Evolutionary conservation across 257 asterid genomes (phyloP).

Genomic region (Thymus mandschuricus): DNA sequence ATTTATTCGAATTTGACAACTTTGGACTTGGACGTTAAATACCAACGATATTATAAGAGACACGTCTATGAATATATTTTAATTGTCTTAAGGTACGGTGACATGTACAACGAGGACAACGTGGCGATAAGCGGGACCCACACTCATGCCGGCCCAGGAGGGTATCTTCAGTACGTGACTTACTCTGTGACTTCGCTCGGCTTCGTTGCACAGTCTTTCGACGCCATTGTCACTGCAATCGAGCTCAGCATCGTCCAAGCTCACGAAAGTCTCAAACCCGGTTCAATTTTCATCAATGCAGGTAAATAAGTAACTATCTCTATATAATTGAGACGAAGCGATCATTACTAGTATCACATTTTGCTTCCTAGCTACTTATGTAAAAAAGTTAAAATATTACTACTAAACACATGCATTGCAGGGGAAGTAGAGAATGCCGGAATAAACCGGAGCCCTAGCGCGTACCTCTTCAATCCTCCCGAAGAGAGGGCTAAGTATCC

Average conservation of each 20-base stretch:
- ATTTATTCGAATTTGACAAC: too few relatives aligned
- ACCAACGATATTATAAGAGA: too few relatives aligned
- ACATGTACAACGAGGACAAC: conserved; percentile 54
- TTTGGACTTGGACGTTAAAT: too few relatives aligned
- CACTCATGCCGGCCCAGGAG: conserved; percentile 77
- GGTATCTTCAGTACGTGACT: conserved; percentile 61
- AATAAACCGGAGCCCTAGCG: conserved; percentile 71
- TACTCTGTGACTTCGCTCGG: conserved; percentile 62
- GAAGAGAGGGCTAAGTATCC: conserved; percentile 53
- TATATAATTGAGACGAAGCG: too few relatives aligned
- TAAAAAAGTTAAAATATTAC: too few relatives aligned
- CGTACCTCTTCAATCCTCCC: conserved; percentile 54
- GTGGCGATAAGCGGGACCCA: conserved; percentile 72
- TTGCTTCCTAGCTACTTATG: too few relatives aligned
- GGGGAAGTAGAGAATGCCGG: conserved; percentile 65
- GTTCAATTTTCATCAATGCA: conserved; percentile 49
- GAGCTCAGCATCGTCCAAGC: conserved; percentile 65
- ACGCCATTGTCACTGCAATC: conserved; percentile 53
- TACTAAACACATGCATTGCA: neutral
- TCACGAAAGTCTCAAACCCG: conserved; percentile 50
- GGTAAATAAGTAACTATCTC: conserved; percentile 31
- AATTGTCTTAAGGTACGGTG: conserved; percentile 43
- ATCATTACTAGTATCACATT: too few relatives aligned
- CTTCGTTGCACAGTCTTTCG: conserved; percentile 65
- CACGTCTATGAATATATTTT: too few relatives aligned